A percentile compares a stretch with the other conserved stretches of the same genome.
Conservation (phyloP, 2,329 filamentous ascomycete genomes). For the Raffaelea deltoideospora region DNA sequence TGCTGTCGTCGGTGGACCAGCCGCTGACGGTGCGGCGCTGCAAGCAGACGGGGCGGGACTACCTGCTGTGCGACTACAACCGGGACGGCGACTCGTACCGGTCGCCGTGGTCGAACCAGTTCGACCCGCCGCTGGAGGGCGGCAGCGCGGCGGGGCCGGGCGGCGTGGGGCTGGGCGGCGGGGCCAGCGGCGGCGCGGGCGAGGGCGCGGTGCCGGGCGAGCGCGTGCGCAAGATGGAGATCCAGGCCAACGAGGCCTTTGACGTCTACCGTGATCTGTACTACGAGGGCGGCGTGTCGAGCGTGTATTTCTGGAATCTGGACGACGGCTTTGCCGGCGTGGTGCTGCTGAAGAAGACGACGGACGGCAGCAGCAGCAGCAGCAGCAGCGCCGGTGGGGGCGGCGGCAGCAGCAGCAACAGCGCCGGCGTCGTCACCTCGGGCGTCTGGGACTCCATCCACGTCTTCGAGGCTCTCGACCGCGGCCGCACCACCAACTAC, state of each 20-base stretch:
- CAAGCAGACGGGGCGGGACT: slow-evolving; percentile 80
- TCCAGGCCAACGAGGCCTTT: slow-evolving; percentile 89
- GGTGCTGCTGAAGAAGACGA: slow-evolving; percentile 74
- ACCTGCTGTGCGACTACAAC: slow-evolving; percentile 98
- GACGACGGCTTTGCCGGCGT: slow-evolving; percentile 97
- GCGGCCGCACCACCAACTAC: slow-evolving; percentile 84
- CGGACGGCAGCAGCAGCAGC: neutral
- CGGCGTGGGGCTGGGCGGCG: slow-evolving; percentile 35
- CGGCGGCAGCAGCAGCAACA: slow-evolving; percentile 25
- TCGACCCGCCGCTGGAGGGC: slow-evolving; percentile 71
- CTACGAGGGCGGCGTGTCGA: slow-evolving; percentile 90
- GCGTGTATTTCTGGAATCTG: slow-evolving; percentile 95
- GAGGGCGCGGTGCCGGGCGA: slow-evolving; percentile 84
- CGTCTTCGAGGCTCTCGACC: slow-evolving; percentile 92
- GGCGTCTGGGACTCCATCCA: slow-evolving; percentile 98
- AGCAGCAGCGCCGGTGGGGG: neutral
- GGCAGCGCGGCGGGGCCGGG: slow-evolving; percentile 28
- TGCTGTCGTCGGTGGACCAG: slow-evolving; percentile 94
- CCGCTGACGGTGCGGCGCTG: slow-evolving; percentile 78
- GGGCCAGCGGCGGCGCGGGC: slow-evolving; percentile 42
- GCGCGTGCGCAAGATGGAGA: slow-evolving; percentile 81
- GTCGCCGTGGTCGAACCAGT: slow-evolving; percentile 98
- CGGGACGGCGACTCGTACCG: slow-evolving; percentile 96
- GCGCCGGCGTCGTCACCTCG: slow-evolving; percentile 41
- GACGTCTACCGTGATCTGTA: slow-evolving; percentile 95